These are phyloP conservation scores for Yamadazyma akitaensis DNA, from an alignment of 805 yeast species.

Conservation along the genomic window DNA sequence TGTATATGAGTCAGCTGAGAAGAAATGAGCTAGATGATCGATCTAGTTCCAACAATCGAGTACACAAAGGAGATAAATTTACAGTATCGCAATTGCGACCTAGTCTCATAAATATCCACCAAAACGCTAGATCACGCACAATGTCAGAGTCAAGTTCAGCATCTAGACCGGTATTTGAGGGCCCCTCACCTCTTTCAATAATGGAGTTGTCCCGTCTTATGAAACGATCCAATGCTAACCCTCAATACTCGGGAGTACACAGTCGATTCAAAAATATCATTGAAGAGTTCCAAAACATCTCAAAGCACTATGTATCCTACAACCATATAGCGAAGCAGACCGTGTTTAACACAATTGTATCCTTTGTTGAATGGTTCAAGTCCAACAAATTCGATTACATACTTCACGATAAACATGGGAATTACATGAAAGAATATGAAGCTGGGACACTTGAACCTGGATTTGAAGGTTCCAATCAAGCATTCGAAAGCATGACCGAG, in stretches of 20 bases:
- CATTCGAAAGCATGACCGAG: background rate
- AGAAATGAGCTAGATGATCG: background rate
- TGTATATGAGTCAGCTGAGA: background rate
- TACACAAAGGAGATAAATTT: background rate
- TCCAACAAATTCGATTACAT: conserved; percentile 11
- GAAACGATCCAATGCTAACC: background rate
- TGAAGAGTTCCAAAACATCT: background rate
- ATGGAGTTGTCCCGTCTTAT: background rate
- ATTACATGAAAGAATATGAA: background rate
- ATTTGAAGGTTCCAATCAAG: background rate
- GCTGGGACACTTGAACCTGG: background rate
- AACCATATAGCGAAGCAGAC: background rate
- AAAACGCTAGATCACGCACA: background rate
- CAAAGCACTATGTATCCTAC: background rate
- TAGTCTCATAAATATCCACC: background rate
- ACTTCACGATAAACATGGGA: conserved; percentile 8
- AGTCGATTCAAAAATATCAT: background rate
- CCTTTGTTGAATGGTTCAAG: conserved; percentile 12
- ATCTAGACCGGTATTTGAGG: background rate
- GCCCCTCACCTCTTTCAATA: background rate
- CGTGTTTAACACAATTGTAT: background rate
- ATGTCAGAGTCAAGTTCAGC: background rate
- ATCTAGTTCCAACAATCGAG: background rate
- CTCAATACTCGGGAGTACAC: conserved; percentile 2
- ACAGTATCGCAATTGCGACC: background rate